Base-by-base conservation (phyloP, 2,329 filamentous ascomycete genomes). In the Polychaeton citri region DNA sequence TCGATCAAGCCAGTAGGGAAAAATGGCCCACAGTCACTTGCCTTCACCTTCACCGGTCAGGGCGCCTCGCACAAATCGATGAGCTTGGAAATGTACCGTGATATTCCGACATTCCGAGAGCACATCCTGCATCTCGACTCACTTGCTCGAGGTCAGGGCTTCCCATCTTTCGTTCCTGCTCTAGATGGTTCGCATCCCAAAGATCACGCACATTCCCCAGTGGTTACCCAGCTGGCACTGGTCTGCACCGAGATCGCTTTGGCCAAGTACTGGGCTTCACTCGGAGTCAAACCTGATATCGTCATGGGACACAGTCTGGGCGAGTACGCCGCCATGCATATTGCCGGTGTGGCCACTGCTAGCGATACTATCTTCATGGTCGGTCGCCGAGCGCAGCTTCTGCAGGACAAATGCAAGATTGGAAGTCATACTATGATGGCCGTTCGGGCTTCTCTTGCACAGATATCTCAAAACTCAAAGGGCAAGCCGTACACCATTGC, bases 221-320 rank as follows among this genome's bases (percentile, higher is more conserved):
- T 47, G 3, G 36, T 45, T n/a, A 42, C 45, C 9, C 66, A 69
- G 32, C 49, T 69, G 1, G 62, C 59, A 2, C 42, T 52, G 3
- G 49, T 58, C 2, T 59, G 50, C 34, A 35, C 62, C 1, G 50
- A 69, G 42, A 64, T 71, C 33, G 62, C 61, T 12, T 43, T 66
- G 9, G 28, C 41, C 5, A 36, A 41, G n/a, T 40, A 47, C 20
- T 48, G 43, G 46, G 33, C 21, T 0, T 50, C 52, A 2, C 43
- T 61, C 3, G 51, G 53, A 10, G 34, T 58, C 6, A 33, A 35
- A 20, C 52, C 55, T 3, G 34, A 35, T 7, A 35, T 43, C 2
- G 51, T 57, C 5, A 36, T 54, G 3, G 55, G 55, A 1, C 54
- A 58, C 35, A 48, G 51, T 35, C 43, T 64, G 3, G 61, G 60